Conservation (phyloP, 768 basidiomycete genomes). For the Naematelia aurantialba region DNA sequence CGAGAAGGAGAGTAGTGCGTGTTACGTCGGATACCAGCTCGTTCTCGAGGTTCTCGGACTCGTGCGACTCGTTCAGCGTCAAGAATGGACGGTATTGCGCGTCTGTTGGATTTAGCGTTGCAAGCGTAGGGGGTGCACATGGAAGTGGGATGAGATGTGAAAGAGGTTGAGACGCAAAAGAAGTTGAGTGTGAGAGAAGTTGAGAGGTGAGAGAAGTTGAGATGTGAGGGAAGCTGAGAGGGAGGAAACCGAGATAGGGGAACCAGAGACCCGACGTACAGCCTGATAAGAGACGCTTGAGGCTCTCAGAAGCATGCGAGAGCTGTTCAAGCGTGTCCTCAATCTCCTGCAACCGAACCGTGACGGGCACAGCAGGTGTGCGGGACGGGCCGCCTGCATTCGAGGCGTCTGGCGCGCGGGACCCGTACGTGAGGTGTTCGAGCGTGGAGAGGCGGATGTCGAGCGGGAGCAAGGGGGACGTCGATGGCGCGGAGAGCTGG, state of each 20-base stretch:
- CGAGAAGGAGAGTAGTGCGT: conserved; percentile 36
- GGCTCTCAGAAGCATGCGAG: conserved; percentile 21
- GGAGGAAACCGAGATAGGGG: neutral
- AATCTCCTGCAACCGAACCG: conserved; percentile 18
- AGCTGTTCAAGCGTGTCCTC: conserved; percentile 26
- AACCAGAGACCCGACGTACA: conserved; percentile 32
- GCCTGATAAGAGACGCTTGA: conserved; percentile 28
- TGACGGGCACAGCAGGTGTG: neutral
- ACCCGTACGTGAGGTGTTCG: conserved; percentile 30
- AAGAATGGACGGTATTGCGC: conserved; percentile 33
- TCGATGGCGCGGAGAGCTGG: neutral
- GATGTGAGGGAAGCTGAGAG: neutral
- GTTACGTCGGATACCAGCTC: conserved; percentile 28
- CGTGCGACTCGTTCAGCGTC: conserved; percentile 4
- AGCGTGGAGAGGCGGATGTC: conserved; percentile 31
- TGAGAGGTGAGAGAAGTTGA: neutral
- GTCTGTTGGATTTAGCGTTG: conserved; percentile 14
- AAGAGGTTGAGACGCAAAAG: neutral
- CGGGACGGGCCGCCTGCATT: too few species aligned
- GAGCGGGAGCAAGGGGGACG: conserved; percentile 23
- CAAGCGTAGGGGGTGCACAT: neutral
- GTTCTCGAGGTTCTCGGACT: conserved; percentile 8
- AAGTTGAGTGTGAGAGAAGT: neutral
- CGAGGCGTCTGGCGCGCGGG: conserved; percentile 1
- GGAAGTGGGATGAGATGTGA: neutral